These are phyloP conservation scores for Ustilago esculenta DNA, from an alignment of 1,284 basidiomycete species.

Conservation along the genomic window DNA sequence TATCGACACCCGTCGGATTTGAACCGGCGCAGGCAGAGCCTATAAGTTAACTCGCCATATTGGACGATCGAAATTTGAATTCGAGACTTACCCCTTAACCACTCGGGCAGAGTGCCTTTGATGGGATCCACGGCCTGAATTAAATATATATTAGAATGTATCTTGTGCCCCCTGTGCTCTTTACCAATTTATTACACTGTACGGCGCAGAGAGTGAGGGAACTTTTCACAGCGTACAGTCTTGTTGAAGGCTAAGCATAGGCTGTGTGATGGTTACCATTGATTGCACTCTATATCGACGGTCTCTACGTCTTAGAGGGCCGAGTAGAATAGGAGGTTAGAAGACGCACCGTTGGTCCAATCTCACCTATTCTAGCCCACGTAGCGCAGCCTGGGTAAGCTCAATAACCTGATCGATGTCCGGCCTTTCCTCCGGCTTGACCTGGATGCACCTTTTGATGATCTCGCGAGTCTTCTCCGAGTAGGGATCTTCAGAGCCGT, in stretches of 20 bases:
- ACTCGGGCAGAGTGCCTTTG: conserved; percentile 38
- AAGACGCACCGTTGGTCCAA: too few species aligned
- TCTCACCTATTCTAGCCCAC: conserved; percentile 25
- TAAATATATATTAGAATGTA: too few species aligned
- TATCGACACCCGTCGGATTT: conserved; percentile 46
- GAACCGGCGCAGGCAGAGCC: conserved; percentile 48
- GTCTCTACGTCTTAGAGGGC: too few species aligned
- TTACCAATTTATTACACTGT: too few species aligned
- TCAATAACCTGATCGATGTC: conserved; percentile 58
- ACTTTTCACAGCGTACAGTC: too few species aligned
- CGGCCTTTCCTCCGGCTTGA: conserved; percentile 58
- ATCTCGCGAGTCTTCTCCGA: conserved; percentile 58
- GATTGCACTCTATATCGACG: too few species aligned
- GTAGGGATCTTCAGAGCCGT: conserved; percentile 48
- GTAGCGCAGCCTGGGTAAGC: conserved; percentile 46
- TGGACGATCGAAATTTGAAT: conserved; percentile 16
- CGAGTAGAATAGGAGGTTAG: too few species aligned
- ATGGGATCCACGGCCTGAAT: too few species aligned
- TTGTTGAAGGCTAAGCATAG: not conserved
- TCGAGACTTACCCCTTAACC: conserved; percentile 43
- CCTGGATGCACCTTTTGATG: conserved; percentile 56
- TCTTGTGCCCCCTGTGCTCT: too few species aligned
- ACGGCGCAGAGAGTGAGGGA: too few species aligned
- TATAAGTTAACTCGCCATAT: conserved; percentile 30
- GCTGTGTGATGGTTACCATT: not conserved